Evolutionary conservation across 2,329 filamentous ascomycete species (phyloP), one percentile per base, ranked within the genome.

Genomic region (Raffaelea arxii): DNA sequence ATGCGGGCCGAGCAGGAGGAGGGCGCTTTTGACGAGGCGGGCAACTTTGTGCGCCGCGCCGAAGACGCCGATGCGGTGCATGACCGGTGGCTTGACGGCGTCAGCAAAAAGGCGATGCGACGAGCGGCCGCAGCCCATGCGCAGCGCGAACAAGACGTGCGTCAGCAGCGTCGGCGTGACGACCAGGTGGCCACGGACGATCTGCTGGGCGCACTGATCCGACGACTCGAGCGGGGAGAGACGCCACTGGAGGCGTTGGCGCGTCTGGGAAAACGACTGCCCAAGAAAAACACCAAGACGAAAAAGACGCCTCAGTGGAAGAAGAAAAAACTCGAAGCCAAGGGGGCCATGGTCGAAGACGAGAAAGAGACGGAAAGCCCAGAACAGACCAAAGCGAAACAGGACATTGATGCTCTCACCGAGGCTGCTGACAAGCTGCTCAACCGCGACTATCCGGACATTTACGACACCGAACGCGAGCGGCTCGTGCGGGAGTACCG

Each of bases 31-130:
- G 92, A 98, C 61, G 85, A 92, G 55, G 71, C 82, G 2, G 91
- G 91, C 10, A 98, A 97, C 63, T 98, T 82, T 61, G 80, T 98
- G 39, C 80, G 92, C 47, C 94, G 94, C 63, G 90, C 90, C 0
- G 77, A 69, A 9, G 92, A 98, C 57, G 87, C 88, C 1, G 89
- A 97, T 55, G 87, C 90, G 1, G 78, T 86, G 22, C 89, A 98
- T 62, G 92, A 98, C 66, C 77, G 77, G 25, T 98, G 92, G 92
- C 68, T 98, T 19, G 86, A 95, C 39, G 92, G 92, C 0, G 70
- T 96, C 19, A 92, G 84, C 54, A 96, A 94, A 62, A 94, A 91
- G 63, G 89, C 96, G 49, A 94, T 97, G 74, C 86, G 81, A 60
- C 82, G 79, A 52, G 92, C 92, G 0, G 87, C 82, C 36, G 88